Evolutionary conservation across 495 filamentous ascomycete species (phyloP).

Genomic region (Glarea lozoyensis): DNA sequence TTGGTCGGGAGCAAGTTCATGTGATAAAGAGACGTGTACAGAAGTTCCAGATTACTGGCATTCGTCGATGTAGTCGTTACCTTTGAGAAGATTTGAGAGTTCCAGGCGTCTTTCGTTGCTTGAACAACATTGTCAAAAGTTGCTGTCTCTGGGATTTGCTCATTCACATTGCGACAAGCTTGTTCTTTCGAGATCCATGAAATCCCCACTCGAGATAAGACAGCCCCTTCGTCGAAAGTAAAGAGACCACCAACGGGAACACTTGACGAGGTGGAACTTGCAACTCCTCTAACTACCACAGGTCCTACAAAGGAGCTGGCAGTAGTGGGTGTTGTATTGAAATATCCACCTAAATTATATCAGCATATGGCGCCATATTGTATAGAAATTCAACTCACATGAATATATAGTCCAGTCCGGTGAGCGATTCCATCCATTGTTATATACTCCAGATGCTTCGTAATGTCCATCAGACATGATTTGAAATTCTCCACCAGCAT

Average conservation of each 20-base stretch:
- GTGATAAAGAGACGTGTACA: slow-evolving; percentile 60
- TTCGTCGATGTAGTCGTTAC: slow-evolving; percentile 51
- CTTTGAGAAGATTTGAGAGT: slow-evolving; percentile 51
- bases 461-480: slow-evolving; percentile 49
- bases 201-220: slow-evolving; percentile 59
- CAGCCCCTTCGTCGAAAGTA: slow-evolving; percentile 7
- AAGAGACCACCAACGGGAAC: slow-evolving; percentile 7
- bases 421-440: slow-evolving; percentile 47
- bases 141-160: slow-evolving; percentile 46
- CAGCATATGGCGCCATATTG: no score
- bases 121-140: slow-evolving; percentile 37
- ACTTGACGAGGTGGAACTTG: slow-evolving; percentile 1
- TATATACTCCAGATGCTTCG: slow-evolving; percentile 55
- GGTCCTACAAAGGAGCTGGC: no score
- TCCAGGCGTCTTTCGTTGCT: slow-evolving; percentile 46
- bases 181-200: slow-evolving; percentile 57
- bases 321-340: slow-evolving; percentile 4
- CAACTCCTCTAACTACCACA: no score
- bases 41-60: slow-evolving; percentile 40
- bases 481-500: slow-evolving; percentile 51
- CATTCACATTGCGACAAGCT: slow-evolving; percentile 50
- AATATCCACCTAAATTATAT: slow-evolving; percentile 10
- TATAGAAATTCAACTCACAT: no score
- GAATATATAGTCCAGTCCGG: slow-evolving; percentile 61
- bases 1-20: slow-evolving; percentile 66